These are phyloP conservation scores for Ustilaginoidea virens DNA, from an alignment of 2,329 filamentous ascomycete genomes.

Conservation along the genomic window DNA sequence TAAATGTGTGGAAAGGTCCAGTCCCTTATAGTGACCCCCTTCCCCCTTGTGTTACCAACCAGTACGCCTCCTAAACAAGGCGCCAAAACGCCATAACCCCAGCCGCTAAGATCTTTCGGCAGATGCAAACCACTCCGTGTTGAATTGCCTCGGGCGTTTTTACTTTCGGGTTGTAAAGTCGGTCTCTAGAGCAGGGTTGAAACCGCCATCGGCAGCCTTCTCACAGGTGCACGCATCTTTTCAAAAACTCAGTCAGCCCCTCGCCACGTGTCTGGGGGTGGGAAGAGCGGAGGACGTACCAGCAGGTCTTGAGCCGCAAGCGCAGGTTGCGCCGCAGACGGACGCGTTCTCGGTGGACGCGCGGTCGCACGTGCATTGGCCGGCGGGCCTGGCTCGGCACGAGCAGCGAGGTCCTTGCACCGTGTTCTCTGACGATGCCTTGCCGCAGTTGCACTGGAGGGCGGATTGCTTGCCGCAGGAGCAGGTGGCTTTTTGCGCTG, in stretches of 20 bases:
- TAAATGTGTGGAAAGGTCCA: too few relatives aligned
- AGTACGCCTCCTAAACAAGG: too few relatives aligned
- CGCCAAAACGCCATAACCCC: too few relatives aligned
- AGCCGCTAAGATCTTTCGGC: background rate
- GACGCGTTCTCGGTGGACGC: constrained; percentile 53
- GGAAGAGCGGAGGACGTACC: constrained; percentile 31
- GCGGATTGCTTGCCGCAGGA: constrained; percentile 83
- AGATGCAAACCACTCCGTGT: too few relatives aligned
- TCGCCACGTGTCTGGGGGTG: background rate
- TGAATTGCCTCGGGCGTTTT: background rate
- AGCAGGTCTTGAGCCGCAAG: constrained; percentile 60
- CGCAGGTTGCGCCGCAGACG: constrained; percentile 46
- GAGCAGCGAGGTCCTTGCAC: constrained; percentile 62
- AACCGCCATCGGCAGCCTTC: constrained; percentile 47
- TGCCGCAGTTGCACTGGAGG: constrained; percentile 73
- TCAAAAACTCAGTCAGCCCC: constrained; percentile 7
- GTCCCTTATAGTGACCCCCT: too few relatives aligned
- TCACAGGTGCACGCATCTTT: constrained; percentile 68
- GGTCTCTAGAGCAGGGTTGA: constrained; percentile 53
- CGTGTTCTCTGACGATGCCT: constrained; percentile 60
- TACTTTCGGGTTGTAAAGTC: constrained; percentile 68
- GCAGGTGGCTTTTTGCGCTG: constrained; percentile 55
- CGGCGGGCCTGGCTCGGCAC: constrained; percentile 66
- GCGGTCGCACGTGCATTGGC: constrained; percentile 69
- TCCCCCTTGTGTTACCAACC: too few relatives aligned